Conservation (phyloP, 2,329 filamentous ascomycete genomes). For the Phaeophleospora eucalypticola region DNA sequence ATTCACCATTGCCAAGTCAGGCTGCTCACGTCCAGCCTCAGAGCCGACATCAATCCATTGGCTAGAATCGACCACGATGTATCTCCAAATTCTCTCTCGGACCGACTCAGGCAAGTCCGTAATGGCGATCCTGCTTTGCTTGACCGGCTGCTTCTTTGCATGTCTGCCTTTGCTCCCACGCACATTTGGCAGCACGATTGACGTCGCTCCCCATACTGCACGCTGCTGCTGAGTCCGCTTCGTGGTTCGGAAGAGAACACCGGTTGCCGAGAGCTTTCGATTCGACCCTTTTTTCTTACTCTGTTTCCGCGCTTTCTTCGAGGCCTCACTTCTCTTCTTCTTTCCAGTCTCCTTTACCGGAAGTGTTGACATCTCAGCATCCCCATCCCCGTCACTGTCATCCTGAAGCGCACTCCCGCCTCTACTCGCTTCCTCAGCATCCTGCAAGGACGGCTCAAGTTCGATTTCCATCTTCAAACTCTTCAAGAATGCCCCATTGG, state of each 20-base stretch:
- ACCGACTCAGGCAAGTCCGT: too few species aligned
- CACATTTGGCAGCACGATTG: background rate
- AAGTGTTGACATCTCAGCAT: too few species aligned
- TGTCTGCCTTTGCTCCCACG: background rate
- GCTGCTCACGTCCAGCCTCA: slow-evolving; percentile 17
- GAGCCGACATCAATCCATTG: background rate
- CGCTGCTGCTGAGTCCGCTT: background rate
- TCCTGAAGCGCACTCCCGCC: background rate
- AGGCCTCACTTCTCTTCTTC: background rate
- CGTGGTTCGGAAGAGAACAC: background rate
- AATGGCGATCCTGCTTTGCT: too few species aligned
- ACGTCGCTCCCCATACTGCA: background rate
- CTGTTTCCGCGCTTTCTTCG: background rate
- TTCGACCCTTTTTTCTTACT: background rate
- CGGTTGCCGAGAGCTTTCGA: background rate
- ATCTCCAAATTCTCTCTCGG: background rate
- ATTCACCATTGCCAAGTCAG: slow-evolving; percentile 24
- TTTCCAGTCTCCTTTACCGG: too few species aligned
- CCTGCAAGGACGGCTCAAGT: too few species aligned
- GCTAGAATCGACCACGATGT: background rate
- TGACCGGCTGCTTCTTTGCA: background rate
- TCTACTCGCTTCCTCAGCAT: too few species aligned
- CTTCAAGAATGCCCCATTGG: background rate
- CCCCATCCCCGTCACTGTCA: background rate
- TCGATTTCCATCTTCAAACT: background rate